Percentiles rank a stretch among this genome's conserved stretches.
These are phyloP conservation scores for Arthrinium puccinioides DNA, from an alignment of 2,329 filamentous ascomycete species.

Conservation along the genomic window DNA sequence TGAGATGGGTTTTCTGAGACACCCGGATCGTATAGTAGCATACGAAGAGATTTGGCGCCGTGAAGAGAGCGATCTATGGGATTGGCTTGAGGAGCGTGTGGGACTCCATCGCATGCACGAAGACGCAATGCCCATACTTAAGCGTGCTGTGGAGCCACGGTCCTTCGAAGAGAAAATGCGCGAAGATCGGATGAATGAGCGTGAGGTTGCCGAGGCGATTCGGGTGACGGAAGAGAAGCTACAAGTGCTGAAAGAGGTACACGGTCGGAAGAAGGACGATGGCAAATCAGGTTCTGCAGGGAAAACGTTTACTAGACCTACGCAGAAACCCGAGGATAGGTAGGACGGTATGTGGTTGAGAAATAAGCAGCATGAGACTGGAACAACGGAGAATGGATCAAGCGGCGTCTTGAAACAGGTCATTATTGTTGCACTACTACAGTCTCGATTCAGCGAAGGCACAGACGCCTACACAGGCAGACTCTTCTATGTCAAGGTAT, in stretches of 20 bases:
- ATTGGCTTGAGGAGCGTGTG: slow-evolving; percentile 84
- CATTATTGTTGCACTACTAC: not conserved
- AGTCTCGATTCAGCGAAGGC: slow-evolving; percentile 2
- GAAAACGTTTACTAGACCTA: not conserved
- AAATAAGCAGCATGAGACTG: not conserved
- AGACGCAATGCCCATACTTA: slow-evolving; percentile 30
- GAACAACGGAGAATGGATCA: not conserved
- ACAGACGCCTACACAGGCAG: no score
- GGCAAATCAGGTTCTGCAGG: not conserved
- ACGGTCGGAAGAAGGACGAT: not conserved
- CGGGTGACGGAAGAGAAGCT: slow-evolving; percentile 81
- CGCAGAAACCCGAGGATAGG: not conserved
- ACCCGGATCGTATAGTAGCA: slow-evolving; percentile 64
- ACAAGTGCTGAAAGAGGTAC: slow-evolving; percentile 53
- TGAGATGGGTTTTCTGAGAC: slow-evolving; percentile 31
- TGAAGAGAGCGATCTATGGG: slow-evolving; percentile 86
- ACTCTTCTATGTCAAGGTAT: no score
- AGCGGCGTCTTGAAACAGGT: no score
- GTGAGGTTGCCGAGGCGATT: slow-evolving; percentile 74
- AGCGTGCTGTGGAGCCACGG: slow-evolving; percentile 44
- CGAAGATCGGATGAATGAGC: slow-evolving; percentile 58
- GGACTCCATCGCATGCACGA: slow-evolving; percentile 57
- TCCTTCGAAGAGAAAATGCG: slow-evolving; percentile 53
- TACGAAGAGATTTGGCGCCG: slow-evolving; percentile 91
- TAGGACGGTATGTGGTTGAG: not conserved